These are phyloP conservation scores for Phialocephala subalpina DNA, from an alignment of 2,329 filamentous ascomycete genomes.

Conservation along the genomic window DNA sequence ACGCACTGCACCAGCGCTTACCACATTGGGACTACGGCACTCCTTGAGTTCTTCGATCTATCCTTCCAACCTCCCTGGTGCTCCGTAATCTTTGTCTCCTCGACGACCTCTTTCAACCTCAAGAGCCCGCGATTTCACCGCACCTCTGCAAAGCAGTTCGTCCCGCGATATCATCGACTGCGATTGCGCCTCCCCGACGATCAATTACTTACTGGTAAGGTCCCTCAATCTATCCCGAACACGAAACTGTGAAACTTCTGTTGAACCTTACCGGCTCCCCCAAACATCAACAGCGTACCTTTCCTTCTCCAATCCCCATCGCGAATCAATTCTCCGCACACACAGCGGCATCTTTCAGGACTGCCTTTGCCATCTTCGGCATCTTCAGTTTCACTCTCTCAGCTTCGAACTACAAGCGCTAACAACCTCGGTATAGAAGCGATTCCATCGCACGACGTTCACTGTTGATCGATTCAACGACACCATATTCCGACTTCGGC, in stretches of 20 bases:
- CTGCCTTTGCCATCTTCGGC: not conserved
- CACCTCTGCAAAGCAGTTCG: too few relatives aligned
- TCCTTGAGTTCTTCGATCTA: not conserved
- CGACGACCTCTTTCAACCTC: too few relatives aligned
- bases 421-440: not conserved
- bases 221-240: conserved; percentile 8
- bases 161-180: not conserved
- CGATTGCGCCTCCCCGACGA: not conserved
- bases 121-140: too few relatives aligned
- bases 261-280: not conserved
- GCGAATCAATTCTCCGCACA: conserved; percentile 1
- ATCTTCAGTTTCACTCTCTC: not conserved
- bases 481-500: conserved; percentile 10
- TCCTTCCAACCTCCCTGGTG: not conserved
- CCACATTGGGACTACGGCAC: not conserved
- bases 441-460: not conserved
- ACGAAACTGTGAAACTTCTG: conserved; percentile 19
- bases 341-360: not conserved
- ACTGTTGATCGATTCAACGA: conserved; percentile 13
- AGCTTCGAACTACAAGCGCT: not conserved
- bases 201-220: conserved; percentile 28
- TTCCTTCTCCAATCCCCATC: not conserved
- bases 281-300: conserved; percentile 3
- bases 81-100: too few relatives aligned
- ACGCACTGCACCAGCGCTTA: not conserved